A percentile compares a stretch with the other conserved stretches of the same genome.
phyloP scores from a whole-genome alignment of 1,284 basidiomycete genomes.

The Leccinum fuscescens region DNA sequence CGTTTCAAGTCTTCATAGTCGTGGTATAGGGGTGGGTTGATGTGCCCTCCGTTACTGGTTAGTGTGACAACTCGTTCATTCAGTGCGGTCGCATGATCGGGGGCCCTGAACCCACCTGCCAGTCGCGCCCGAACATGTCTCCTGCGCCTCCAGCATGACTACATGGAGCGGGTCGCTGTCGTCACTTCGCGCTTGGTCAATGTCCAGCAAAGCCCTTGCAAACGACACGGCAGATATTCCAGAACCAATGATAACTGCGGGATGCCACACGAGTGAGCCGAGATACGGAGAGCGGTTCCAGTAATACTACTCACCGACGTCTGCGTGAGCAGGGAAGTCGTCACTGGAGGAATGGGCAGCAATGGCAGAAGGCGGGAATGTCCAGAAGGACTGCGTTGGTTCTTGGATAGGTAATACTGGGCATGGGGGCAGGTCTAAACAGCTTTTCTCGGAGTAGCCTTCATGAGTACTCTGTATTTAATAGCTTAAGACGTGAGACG shows the following conservation, averaged over 20 bases:
- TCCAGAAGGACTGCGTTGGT: slow-evolving; percentile 47
- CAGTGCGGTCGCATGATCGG: neutral
- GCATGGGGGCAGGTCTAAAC: neutral
- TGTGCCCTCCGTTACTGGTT: slow-evolving; percentile 67
- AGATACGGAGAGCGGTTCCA: neutral
- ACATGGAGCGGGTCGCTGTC: slow-evolving; percentile 31
- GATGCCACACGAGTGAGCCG: neutral
- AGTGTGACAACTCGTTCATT: neutral
- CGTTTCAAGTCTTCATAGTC: slow-evolving; percentile 55
- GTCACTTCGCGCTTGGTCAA: slow-evolving; percentile 20
- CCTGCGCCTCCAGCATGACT: slow-evolving; percentile 50
- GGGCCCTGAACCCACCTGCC: slow-evolving; percentile 38
- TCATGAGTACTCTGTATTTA: neutral
- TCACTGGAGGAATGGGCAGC: slow-evolving; percentile 27
- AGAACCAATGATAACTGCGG: slow-evolving; percentile 47
- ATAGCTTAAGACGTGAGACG: slow-evolving; percentile 12
- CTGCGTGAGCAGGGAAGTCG: slow-evolving; percentile 38
- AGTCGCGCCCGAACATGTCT: slow-evolving; percentile 51
- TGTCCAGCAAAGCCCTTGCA: slow-evolving; percentile 39
- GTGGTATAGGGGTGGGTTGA: slow-evolving; percentile 59
- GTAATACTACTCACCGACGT: slow-evolving; percentile 32
- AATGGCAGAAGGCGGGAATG: slow-evolving; percentile 40
- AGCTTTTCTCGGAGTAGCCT: slow-evolving; percentile 2
- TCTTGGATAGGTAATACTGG: slow-evolving; percentile 41
- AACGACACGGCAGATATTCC: slow-evolving; percentile 50